phyloP scores from a whole-genome alignment of 331 rosid species.

The Erythrophleum ivorense region DNA sequence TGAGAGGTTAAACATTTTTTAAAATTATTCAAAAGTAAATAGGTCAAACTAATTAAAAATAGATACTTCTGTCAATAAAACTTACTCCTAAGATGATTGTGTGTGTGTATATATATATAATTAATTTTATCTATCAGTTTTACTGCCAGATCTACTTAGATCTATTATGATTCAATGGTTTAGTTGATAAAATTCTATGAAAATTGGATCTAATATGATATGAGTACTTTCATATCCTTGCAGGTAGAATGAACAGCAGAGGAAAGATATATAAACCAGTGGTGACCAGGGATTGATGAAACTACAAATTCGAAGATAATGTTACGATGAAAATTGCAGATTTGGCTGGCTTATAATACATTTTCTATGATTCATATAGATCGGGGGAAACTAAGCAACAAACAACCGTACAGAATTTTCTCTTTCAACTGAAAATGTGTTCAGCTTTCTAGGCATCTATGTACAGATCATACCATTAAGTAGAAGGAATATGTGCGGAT shows the following conservation, averaged over 20 bases:
- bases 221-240: not conserved
- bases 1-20: too few relatives aligned
- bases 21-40: too few relatives aligned
- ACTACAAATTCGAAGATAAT: not conserved
- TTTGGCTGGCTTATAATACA: not conserved
- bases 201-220: not conserved
- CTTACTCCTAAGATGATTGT: too few relatives aligned
- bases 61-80: too few relatives aligned
- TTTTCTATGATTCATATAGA: too few relatives aligned
- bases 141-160: not conserved
- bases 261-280: slow-evolving; percentile 48
- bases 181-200: not conserved
- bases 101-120: too few relatives aligned
- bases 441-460: slow-evolving; percentile 9
- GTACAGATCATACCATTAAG: slow-evolving; percentile 15
- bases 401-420: slow-evolving; percentile 3
- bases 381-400: not conserved
- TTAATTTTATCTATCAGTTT: too few relatives aligned
- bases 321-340: slow-evolving; percentile 1
- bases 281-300: slow-evolving; percentile 46
- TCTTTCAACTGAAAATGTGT: not conserved
- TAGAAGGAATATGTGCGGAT: not conserved
- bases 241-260: slow-evolving; percentile 47
- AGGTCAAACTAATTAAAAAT: too few relatives aligned
- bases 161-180: not conserved